Evolutionary conservation across 352 stramenopile genomes (phyloP), one percentile per base, ranked within the genome.

Genomic region (Pythium myriotylum): DNA sequence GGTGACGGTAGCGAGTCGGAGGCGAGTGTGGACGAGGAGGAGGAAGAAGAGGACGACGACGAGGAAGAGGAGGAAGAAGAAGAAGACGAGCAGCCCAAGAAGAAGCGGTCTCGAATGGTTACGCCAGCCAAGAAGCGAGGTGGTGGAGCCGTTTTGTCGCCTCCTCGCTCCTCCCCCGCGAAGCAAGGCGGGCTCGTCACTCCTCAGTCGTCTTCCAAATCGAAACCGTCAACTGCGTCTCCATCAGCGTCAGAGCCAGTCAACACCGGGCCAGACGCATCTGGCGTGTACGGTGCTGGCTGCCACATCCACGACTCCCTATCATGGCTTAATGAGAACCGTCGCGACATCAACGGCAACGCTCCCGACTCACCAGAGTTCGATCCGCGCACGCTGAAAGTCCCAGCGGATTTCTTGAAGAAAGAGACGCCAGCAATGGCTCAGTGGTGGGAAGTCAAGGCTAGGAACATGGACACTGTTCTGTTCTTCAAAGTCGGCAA

Each of bases 401-500:
- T 99, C 0, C 88, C 95, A 5, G 67, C 81, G 0, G 68, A 89
- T 8, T 98, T 97, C 46, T 32, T 97, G 22, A 84, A 87, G 48
- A 82, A 98, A 46, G 86, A 97, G 62, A 99, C 95, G 4, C 90
- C 95, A 3, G 97, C 93, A 7, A 98, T 99, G 82, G 74, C 95
- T 54, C 97, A 99, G 72, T 99, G 97, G 97, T 99, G 97, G 97
- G 79, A 97, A 49, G 87, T 99, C 58, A 99, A 99, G 74, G 59
- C 88, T 5, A 79, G 92, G 37, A 98, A 99, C 69, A 97, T 98
- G 79, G 97, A 99, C 74, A 99, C 94, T 2, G 84, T 99, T 2
- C 76, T 99, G 1, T 97, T 99, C 54, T 99, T 99, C 82, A 99
- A 99, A 73, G 98, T 97, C 32, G 95, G 95, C 51, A 98, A 98